Conservation (phyloP, 176 grass and related monocot genomes). For the bread wheat (Triticum aestivum) region DNA sequence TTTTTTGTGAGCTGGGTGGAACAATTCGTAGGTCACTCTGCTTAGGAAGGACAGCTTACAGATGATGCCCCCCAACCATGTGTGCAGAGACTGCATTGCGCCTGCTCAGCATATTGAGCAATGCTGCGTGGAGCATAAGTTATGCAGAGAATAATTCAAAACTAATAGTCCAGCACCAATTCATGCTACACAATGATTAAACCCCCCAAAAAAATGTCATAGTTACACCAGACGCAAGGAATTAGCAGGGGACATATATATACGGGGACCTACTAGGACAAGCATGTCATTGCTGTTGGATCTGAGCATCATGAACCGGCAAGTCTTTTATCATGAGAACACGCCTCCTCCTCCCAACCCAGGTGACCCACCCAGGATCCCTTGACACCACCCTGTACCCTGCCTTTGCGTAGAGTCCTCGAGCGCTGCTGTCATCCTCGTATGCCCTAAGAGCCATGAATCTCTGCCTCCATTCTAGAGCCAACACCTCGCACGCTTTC, state of each 20-base stretch:
- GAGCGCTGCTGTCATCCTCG: constrained; percentile 64
- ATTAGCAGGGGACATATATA: background rate
- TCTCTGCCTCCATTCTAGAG: constrained; percentile 54
- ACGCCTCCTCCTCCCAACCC: constrained; percentile 61
- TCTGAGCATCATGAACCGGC: constrained; percentile 19
- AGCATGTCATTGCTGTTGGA: constrained; percentile 18
- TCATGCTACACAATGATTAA: background rate
- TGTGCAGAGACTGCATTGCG: no score
- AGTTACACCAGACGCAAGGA: background rate
- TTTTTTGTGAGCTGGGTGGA: no score
- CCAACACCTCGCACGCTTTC: constrained; percentile 68
- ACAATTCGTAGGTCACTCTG: no score
- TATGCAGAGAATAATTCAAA: background rate
- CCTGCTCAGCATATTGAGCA: background rate
- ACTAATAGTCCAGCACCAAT: background rate
- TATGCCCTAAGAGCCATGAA: constrained; percentile 74
- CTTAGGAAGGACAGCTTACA: no score
- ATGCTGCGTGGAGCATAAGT: background rate
- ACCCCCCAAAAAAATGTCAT: background rate
- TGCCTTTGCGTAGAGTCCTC: constrained; percentile 61
- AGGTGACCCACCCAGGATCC: constrained; percentile 72
- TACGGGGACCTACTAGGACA: background rate
- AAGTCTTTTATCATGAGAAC: constrained; percentile 79
- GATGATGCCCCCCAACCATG: no score
- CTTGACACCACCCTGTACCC: constrained; percentile 59